These are phyloP conservation scores for Scheffersomyces segobiensis DNA, from an alignment of 1,139 yeast species.

Conservation along the genomic window DNA sequence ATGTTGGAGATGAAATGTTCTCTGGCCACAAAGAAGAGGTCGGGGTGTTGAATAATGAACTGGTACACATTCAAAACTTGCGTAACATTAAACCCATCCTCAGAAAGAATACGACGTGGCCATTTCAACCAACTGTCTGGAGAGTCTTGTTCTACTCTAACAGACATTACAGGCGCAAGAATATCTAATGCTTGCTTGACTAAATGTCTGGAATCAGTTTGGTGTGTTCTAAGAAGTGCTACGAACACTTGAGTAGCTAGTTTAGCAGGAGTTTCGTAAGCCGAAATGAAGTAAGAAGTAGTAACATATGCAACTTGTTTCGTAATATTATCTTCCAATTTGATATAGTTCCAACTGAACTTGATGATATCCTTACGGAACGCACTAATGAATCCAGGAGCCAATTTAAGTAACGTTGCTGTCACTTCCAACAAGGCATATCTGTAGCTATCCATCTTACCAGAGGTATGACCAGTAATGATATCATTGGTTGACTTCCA, in stretches of 20 bases:
- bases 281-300: constrained; percentile 81
- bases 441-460: constrained; percentile 72
- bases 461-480: constrained; percentile 60
- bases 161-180: constrained; percentile 85
- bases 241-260: constrained; percentile 91
- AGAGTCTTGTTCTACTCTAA: constrained; percentile 56
- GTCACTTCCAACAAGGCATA: constrained; percentile 82
- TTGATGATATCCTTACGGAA: constrained; percentile 84
- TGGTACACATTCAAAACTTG: constrained; percentile 89
- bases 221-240: constrained; percentile 82
- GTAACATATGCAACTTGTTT: constrained; percentile 94
- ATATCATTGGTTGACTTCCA: constrained; percentile 70
- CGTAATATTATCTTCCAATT: constrained; percentile 83
- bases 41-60: constrained; percentile 84
- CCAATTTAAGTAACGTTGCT: constrained; percentile 70
- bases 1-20: constrained; percentile 89
- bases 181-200: constrained; percentile 88
- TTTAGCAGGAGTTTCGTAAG: constrained; percentile 86
- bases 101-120: constrained; percentile 91
- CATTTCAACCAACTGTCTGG: constrained; percentile 86
- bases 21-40: constrained; percentile 78
- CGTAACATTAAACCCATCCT: constrained; percentile 80
- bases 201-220: constrained; percentile 78
- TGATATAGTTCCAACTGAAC: constrained; percentile 92
- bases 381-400: constrained; percentile 61